Base-by-base conservation (phyloP, 768 basidiomycete genomes). In the Boletus rubescentipes region DNA sequence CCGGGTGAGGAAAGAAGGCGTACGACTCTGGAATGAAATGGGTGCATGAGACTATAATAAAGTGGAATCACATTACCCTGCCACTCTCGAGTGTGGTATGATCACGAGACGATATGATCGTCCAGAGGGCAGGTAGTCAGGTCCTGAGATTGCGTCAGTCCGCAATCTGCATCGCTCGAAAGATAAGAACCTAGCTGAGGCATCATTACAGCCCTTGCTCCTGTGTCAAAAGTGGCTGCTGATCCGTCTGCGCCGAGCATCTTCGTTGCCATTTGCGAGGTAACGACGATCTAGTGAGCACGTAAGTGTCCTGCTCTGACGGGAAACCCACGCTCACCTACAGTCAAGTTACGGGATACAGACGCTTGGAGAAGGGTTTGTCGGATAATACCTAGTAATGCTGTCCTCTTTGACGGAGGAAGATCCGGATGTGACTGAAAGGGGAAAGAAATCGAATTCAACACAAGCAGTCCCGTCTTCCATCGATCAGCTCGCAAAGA, bases 261-360 rank as follows among this genome's bases (percentile, higher is more conserved):
- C 63, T 85, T 90, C 0, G 85, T 89, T 14, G 85, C 77, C 58
- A 91, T 73, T 64, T 91, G 87, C 21, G 83, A 84, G 3, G 86
- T 88, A 32, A 79, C 73, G 42, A 88, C 75, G 42, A 81, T 70
- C 81, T 83, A 47, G 49, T 43, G 31, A 26, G 31, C 29, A 48
- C 58, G 49, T 42, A 59, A 55, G 49, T 31, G 34, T 29, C 41
- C 43, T 49, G 16, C 42, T 35, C 41, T 31, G 49, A 51, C 23
- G 42, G 30, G 16, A 14, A 46, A 49, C 50, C 32, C 9, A 48
- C 34, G 41, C 46, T 46, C 39, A 54, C 70, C 51, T 61, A 86
- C 86, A 20, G 84, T 79, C 47, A 87, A 51, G 41, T 74, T 76
- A 45, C 73, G 73, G 9, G 77, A 67, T 29, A 77, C 71, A 48